These are phyloP conservation scores for Silene vulgaris DNA, from an alignment of 179 eudicot genomes.

Conservation along the genomic window DNA sequence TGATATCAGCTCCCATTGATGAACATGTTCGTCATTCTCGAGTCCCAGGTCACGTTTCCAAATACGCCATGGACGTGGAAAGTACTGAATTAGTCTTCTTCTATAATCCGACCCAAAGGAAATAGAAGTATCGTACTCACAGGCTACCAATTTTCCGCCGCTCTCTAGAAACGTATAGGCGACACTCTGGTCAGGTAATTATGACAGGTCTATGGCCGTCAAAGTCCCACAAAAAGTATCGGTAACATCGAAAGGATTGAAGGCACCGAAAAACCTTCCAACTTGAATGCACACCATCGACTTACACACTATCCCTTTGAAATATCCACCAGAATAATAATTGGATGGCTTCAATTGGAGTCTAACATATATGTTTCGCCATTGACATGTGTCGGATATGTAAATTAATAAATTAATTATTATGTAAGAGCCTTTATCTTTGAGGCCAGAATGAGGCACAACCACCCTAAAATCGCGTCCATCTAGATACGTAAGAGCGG, in stretches of 20 bases:
- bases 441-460: background rate
- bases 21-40: background rate
- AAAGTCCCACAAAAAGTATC: background rate
- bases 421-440: background rate
- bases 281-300: conserved; percentile 13
- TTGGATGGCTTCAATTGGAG: background rate
- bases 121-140: background rate
- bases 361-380: background rate
- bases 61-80: background rate
- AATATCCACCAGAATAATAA: too few species aligned
- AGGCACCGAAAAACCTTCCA: background rate
- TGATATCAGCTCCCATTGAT: background rate
- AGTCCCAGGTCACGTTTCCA: background rate
- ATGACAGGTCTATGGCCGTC: background rate
- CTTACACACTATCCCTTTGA: background rate
- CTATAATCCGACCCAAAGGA: too few species aligned
- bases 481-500: background rate
- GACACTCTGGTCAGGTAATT: too few species aligned
- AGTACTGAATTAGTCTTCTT: too few species aligned
- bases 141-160: background rate
- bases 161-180: background rate
- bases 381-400: background rate
- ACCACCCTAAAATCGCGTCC: background rate
- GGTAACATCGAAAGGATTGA: conserved; percentile 21
- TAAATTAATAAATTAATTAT: background rate